Conservation (phyloP, 768 basidiomycete species). For the Fomitopsis serialis region DNA sequence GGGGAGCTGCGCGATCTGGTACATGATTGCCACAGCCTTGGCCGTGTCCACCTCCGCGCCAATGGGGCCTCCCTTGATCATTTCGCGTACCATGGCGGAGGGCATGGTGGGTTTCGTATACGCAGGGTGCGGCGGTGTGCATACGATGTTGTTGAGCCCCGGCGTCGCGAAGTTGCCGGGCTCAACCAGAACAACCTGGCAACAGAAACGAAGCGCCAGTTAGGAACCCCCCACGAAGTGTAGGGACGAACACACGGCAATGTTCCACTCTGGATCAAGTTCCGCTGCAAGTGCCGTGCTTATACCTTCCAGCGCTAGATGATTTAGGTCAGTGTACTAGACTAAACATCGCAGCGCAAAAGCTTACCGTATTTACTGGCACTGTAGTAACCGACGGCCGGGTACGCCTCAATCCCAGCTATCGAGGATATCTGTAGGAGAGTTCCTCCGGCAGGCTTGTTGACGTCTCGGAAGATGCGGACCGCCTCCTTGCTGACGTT, state of each 20-base stretch:
- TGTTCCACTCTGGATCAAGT: conserved; percentile 31
- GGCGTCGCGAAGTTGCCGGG: conserved; percentile 5
- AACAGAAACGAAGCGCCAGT: too few species aligned
- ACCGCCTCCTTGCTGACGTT: conserved; percentile 28
- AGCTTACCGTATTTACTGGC: conserved; percentile 9
- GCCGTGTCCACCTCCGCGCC: background rate
- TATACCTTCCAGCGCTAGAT: conserved; percentile 27
- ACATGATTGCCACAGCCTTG: conserved; percentile 2
- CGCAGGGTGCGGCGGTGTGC: conserved; percentile 7
- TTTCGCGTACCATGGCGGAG: background rate
- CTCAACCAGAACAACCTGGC: too few species aligned
- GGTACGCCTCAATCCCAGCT: conserved; percentile 12
- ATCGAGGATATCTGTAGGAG: conserved; percentile 30
- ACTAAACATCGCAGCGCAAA: background rate
- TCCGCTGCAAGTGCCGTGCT: conserved; percentile 24
- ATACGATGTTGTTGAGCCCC: background rate
- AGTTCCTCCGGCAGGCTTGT: conserved; percentile 29
- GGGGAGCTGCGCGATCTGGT: conserved; percentile 4
- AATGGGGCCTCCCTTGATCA: background rate
- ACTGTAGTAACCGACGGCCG: conserved; percentile 11
- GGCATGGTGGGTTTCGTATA: background rate
- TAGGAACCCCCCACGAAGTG: background rate
- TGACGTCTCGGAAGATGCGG: conserved; percentile 30
- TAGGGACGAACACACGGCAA: conserved; percentile 20
- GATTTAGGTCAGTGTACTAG: background rate